Conservation (phyloP, 2,329 filamentous ascomycete species). For the Verticillium nonalfalfae region DNA sequence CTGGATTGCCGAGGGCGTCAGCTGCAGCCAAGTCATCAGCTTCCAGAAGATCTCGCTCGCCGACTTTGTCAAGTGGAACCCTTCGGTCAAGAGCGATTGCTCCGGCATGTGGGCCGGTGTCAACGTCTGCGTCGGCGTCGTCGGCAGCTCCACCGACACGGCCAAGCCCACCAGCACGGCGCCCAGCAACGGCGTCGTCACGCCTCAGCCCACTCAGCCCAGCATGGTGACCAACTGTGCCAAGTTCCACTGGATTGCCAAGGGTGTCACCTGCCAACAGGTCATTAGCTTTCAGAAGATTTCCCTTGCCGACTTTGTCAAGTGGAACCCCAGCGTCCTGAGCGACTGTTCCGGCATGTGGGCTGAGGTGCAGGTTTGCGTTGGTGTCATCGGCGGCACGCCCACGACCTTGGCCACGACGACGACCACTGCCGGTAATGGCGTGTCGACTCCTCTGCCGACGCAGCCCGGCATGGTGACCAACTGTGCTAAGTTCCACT, state of each 20-base stretch:
- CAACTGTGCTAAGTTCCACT: conserved; percentile 11
- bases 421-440: conserved; percentile 5
- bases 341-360: conserved; percentile 9
- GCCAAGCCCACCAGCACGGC: background rate
- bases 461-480: conserved; percentile 4
- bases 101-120: conserved; percentile 5
- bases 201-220: conserved; percentile 9
- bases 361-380: conserved; percentile 8
- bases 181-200: conserved; percentile 2
- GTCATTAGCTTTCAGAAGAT: conserved; percentile 5
- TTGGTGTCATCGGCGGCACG: background rate
- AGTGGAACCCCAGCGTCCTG: conserved; percentile 11
- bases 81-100: conserved; percentile 5
- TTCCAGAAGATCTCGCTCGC: conserved; percentile 1
- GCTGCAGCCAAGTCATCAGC: conserved; percentile 6
- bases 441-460: conserved; percentile 8
- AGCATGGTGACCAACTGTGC: conserved; percentile 12
- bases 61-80: conserved; percentile 17
- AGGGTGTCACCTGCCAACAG: conserved; percentile 5
- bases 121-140: conserved; percentile 5
- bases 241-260: conserved; percentile 10
- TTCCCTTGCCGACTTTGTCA: conserved; percentile 6
- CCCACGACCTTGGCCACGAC: background rate
- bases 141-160: background rate
- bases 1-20: conserved; percentile 1